Base-by-base conservation (phyloP, 2,329 filamentous ascomycete genomes). In the Xylariaceae sp. region DNA sequence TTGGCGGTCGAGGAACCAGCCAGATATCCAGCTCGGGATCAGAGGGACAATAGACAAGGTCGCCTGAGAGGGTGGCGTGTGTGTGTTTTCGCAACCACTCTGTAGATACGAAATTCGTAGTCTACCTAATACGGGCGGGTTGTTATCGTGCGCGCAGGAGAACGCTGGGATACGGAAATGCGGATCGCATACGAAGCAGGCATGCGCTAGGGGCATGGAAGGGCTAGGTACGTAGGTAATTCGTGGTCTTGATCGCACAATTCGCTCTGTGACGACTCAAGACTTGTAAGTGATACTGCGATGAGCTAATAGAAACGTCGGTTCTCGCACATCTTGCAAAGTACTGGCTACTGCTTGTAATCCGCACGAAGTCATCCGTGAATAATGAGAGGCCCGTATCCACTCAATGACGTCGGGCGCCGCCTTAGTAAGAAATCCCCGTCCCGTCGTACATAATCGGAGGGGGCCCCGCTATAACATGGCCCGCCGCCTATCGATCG, bases 381-480 rank as follows among this genome's bases (percentile, higher is more conserved):
- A 30, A 30, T 30, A 30, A 30, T 30, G 23, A 30, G 23, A 30
- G 23, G 4, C 23, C 23, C 23, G 23, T 30, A 30, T 30, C 23
- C 23, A 42, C 11, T 13, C 37, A 58, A 61, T 63, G 61, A 63
- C 58, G 61, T 61, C 56, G 58, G 55, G 13, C 18, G 48, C 10
- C 23, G 18, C 9, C 48, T 6, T 9, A 23, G 58, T 45, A n/a
- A 17, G 17, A 50, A 9, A 30, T 30, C 23, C 23, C 23, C 23
- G 23, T 30, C 23, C 23, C 23, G 23, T 30, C 23, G 23, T 30
- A 30, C 23, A 30, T 30, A 30, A 30, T 30, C 23, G 23, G 23
- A 30, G 23, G 23, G 23, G 23, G 23, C 23, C 23, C 23, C 23
- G 23, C 23, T 30, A 30, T 30, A 30, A 4, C 5, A 30, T 30